Evolutionary conservation across 176 grass and related monocot genomes (phyloP), one percentile per base, ranked within the genome.

Genomic region (Cenchrus fungigraminus): DNA sequence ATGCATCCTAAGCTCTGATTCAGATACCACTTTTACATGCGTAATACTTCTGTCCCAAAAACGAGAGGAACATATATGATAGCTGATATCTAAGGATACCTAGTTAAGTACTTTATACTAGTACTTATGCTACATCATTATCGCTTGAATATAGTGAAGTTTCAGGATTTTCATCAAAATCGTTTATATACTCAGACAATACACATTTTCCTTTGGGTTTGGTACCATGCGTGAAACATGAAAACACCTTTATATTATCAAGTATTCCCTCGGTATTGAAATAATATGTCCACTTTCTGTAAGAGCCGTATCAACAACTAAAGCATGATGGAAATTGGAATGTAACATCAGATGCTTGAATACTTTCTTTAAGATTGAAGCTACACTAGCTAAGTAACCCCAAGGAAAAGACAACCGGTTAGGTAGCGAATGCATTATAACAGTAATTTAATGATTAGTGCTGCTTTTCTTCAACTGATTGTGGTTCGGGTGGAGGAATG

Each of bases 281-380:
- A 40, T 40, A 40, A 40, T 40, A 40, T 40, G 37, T 40, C 37
- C 37, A 40, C 37, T 40, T 40, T 40, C 2, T 40, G 2, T 4
- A 50, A 46, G 74, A 60, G 60, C 15, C 44, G 50, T 87, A 83
- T 64, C 60, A 87, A 79, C 84, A 79, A 68, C 84, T 90, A 73
- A 68, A 61, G 80, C n/a, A 74, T 65, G 68, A 59, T 79, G 75
- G 31, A 40, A 40, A 40, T 40, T 40, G 37, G 37, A 32, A 19
- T 46, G 80, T 83, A 61, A 75, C 74, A 87, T 83, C 83, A 76
- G 44, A 68, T 79, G 0, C 80, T 74, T 2, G 20, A 74, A 31
- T 61, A 9, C 60, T 74, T 86, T 67, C 14, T 86, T 73, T 87
- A 31, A 60, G 52, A 83, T 79, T 12, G 8, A 90, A 82, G 58